A percentile compares a stretch with the other conserved stretches of the same genome.
phyloP scores from a whole-genome alignment of 2,329 filamentous ascomycete species.

The Talaromyces funiculosus region DNA sequence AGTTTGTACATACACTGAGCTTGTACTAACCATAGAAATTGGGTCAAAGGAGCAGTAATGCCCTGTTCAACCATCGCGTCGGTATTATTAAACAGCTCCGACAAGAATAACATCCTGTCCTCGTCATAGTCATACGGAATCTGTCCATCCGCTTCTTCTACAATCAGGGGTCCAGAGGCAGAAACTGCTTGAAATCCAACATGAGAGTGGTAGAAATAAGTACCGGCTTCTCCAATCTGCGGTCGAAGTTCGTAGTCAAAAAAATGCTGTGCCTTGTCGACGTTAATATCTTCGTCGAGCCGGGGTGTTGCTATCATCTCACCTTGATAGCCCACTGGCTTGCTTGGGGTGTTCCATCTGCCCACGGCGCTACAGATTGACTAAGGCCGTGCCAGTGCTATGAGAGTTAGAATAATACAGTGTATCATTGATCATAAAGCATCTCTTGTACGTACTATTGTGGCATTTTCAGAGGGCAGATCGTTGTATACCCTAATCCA shows the following conservation, averaged over 20 bases:
- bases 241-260: constrained; percentile 63
- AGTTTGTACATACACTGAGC: too few relatives aligned
- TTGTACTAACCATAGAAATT: constrained; percentile 1
- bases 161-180: constrained; percentile 53
- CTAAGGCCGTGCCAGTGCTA: constrained; percentile 65
- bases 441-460: constrained; percentile 41
- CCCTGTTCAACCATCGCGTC: constrained; percentile 50
- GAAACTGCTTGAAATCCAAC: constrained; percentile 58
- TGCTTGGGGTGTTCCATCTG: constrained; percentile 56
- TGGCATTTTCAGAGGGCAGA: constrained; percentile 49
- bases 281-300: background rate
- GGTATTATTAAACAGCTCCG: constrained; percentile 53
- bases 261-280: constrained; percentile 38
- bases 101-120: constrained; percentile 52
- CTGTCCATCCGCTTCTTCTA: constrained; percentile 42
- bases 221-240: constrained; percentile 50
- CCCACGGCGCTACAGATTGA: constrained; percentile 56
- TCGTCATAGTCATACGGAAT: constrained; percentile 58
- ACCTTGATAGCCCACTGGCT: constrained; percentile 62
- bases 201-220: constrained; percentile 66
- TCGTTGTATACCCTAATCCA: constrained; percentile 59
- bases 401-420: background rate
- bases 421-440: background rate
- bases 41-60: constrained; percentile 28
- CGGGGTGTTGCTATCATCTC: constrained; percentile 12